Evolutionary conservation across 1,139 yeast genomes (phyloP), one percentile per base, ranked within the genome.

Genomic region (Debaryomyces subglobosus): DNA sequence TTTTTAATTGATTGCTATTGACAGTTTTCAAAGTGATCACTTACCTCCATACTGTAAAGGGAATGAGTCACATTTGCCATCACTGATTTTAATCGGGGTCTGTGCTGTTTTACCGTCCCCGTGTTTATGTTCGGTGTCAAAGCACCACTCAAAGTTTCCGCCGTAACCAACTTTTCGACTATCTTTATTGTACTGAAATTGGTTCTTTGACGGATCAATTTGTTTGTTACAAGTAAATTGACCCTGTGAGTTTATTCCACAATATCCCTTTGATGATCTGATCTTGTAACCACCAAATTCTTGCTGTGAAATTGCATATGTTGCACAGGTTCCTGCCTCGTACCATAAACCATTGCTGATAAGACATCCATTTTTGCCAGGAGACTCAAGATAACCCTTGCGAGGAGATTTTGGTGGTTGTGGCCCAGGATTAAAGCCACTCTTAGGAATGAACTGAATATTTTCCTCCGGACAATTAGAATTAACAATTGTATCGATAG

Each of bases 271-370:
- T 34, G 89, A 81, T 0, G 94, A 79, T 48, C 74, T 75, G 32
- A 89, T 61, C 49, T 82, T 79, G 58, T 82, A 78, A n/a, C 92
- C 92, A 4, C 95, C 96, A 65, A 82, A 85, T 32, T 81, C 79
- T 34, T 85, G 81, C 47, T 82, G 60, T 27, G 56, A 69, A 15
- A 75, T 58, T 16, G 76, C 74, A 68, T 77, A 90, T 3, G 87
- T 84, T 2, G 97, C 98, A 68, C 97, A 92, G 1, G 96, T 84
- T 0, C 97, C 97, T 33, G 82, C 77, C 5, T 78, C 68, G 68
- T 86, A 89, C 92, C 96, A 91, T 57, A 83, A 81, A 5, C 98
- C 98, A 60, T 83, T 88, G 52, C 87, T 81, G 58, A 91, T 92
- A 49, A 92, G 71, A 69, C 97, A 90, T 2, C 96, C 97, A 5